Evolutionary conservation across 345 rosid species (phyloP).

Genomic region (rapeseed (Brassica napus)): Da-Ae NC_063449.1:37220501-37221000

Average conservation of each 20-base stretch:
- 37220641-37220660: background rate
- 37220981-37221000: conserved; percentile 34
- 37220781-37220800: background rate
- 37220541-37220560: conserved; percentile 49
- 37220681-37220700: background rate
- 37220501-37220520: conserved; percentile 23
- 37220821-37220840: conserved; percentile 21
- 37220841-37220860: conserved; percentile 26
- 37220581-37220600: conserved; percentile 37
- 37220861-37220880: conserved; percentile 21
- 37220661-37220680: conserved; percentile 23
- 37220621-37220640: conserved; percentile 13
- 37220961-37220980: conserved; percentile 45
- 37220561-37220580: conserved; percentile 58
- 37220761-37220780: background rate
- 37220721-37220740: background rate
- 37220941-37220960: conserved; percentile 64
- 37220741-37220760: conserved; percentile 6
- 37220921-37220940: conserved; percentile 23
- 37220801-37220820: conserved; percentile 1
- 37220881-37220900: conserved; percentile 58
- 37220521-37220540: conserved; percentile 32
- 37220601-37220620: conserved; percentile 31
- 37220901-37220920: conserved; percentile 43
- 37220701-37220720: background rate